Conservation (phyloP, 805 yeast species). For the Blastobotrys peoriensis region DNA sequence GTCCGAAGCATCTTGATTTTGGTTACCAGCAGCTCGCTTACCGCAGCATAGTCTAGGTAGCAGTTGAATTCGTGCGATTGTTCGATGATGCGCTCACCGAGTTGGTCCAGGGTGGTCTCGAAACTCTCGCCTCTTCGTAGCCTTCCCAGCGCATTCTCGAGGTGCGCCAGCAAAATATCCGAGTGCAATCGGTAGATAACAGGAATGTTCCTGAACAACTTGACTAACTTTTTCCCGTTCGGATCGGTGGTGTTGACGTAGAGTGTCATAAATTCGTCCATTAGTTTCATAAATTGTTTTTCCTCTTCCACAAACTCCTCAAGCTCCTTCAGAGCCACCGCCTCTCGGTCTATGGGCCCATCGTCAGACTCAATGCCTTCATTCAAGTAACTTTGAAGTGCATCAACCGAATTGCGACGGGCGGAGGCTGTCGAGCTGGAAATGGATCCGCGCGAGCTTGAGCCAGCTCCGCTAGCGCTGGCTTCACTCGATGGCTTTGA, state of each 20-base stretch:
- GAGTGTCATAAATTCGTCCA: constrained; percentile 14
- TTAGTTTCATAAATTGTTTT: constrained; percentile 5
- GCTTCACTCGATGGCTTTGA: constrained; percentile 2
- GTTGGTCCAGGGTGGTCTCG: constrained; percentile 9
- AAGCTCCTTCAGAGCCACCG: constrained; percentile 1
- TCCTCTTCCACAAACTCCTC: constrained; percentile 11
- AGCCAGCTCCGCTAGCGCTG: constrained; percentile 1
- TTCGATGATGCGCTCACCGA: constrained; percentile 5
- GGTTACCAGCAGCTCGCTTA: constrained; percentile 11
- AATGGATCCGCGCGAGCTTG: not conserved
- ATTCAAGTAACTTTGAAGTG: constrained; percentile 11
- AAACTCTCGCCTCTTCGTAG: constrained; percentile 2
- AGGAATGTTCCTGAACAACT: constrained; percentile 18
- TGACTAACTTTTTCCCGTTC: constrained; percentile 9
- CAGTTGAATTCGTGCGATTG: constrained; percentile 10
- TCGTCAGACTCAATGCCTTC: not conserved
- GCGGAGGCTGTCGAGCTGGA: constrained; percentile 5
- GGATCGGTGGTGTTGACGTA: constrained; percentile 13
- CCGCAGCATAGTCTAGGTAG: constrained; percentile 18
- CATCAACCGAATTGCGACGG: constrained; percentile 5
- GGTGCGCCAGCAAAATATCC: constrained; percentile 10
- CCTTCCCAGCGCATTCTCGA: constrained; percentile 14
- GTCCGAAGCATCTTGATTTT: constrained; percentile 11
- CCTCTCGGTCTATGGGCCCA: not conserved
- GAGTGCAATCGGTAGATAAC: constrained; percentile 19